These are phyloP conservation scores for Pyronema omphalodes DNA, from an alignment of 495 filamentous ascomycete genomes.

Conservation along the genomic window DNA sequence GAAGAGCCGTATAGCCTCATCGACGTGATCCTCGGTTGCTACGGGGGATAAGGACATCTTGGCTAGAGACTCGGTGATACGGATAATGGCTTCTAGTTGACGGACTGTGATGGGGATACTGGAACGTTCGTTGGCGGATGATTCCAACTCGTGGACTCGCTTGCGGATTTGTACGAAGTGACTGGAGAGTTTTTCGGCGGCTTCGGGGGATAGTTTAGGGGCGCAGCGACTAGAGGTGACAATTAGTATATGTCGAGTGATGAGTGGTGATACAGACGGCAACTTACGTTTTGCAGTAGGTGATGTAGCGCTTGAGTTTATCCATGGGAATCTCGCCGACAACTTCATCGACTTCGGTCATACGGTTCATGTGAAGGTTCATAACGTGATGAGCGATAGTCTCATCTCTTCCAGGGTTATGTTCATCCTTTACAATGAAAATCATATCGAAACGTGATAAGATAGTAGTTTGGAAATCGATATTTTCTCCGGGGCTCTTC, in stretches of 20 bases:
- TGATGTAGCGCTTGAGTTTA: slow-evolving; percentile 96
- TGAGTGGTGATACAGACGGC: too few relatives aligned
- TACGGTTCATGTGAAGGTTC: slow-evolving; percentile 87
- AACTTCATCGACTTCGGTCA: slow-evolving; percentile 49
- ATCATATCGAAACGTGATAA: slow-evolving; percentile 99
- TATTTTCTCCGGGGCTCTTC: slow-evolving; percentile 95
- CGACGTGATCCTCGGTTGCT: slow-evolving; percentile 78
- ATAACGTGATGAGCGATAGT: slow-evolving; percentile 92
- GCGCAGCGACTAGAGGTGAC: slow-evolving; percentile 56
- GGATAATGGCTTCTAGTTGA: slow-evolving; percentile 90
- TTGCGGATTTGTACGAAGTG: slow-evolving; percentile 94
- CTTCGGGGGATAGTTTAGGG: slow-evolving; percentile 76
- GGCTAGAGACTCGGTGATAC: slow-evolving; percentile 89
- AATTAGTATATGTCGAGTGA: slow-evolving; percentile 16
- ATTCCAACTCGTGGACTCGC: slow-evolving; percentile 79
- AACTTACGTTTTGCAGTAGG: slow-evolving; percentile 83
- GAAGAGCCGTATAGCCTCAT: slow-evolving; percentile 96
- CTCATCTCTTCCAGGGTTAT: slow-evolving; percentile 78
- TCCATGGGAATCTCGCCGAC: slow-evolving; percentile 75
- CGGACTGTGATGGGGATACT: slow-evolving; percentile 95
- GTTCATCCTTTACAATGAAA: slow-evolving; percentile 94
- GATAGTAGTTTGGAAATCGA: slow-evolving; percentile 99
- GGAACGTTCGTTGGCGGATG: slow-evolving; percentile 69
- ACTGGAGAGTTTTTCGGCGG: slow-evolving; percentile 87
- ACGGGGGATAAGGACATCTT: slow-evolving; percentile 73